Conservation (phyloP, 768 basidiomycete genomes). For the Macrolepiota fuliginosa region DNA sequence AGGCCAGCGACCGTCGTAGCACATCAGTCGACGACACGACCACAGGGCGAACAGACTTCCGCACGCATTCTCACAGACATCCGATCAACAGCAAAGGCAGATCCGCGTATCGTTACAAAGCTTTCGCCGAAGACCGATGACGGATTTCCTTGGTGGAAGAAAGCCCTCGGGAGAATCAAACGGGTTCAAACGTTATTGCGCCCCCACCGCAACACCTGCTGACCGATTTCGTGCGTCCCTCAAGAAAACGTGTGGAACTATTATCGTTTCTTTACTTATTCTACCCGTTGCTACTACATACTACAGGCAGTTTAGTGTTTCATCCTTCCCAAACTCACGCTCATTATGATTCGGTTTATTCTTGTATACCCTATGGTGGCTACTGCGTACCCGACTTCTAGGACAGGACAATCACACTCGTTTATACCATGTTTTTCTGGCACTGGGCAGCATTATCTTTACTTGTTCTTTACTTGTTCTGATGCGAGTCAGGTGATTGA, state of each 20-base stretch:
- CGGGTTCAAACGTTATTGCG: slow-evolving; percentile 8
- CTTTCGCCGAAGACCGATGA: not conserved
- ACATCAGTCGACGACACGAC: slow-evolving; percentile 21
- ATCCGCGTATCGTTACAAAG: not conserved
- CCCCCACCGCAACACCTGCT: slow-evolving; percentile 7
- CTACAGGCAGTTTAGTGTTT: not conserved
- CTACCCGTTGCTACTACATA: not conserved
- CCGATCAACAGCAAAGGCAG: slow-evolving; percentile 25
- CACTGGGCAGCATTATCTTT: not conserved
- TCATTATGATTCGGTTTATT: slow-evolving; percentile 4
- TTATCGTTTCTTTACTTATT: not conserved
- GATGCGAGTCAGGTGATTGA: not conserved
- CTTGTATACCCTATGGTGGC: not conserved
- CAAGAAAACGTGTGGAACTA: no score
- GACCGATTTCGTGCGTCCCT: not conserved
- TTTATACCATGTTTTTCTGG: not conserved
- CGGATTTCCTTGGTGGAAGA: slow-evolving; percentile 17
- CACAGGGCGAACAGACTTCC: not conserved
- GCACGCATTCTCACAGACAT: slow-evolving; percentile 17
- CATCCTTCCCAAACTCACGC: not conserved
- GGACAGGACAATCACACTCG: not conserved
- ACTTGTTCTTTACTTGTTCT: not conserved
- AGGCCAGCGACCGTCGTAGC: slow-evolving; percentile 26
- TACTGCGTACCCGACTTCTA: not conserved
- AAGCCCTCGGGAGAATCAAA: slow-evolving; percentile 11